These are phyloP conservation scores for Ligustrum vulgare DNA, from an alignment of 257 asterid genomes.

Conservation along the genomic window DNA sequence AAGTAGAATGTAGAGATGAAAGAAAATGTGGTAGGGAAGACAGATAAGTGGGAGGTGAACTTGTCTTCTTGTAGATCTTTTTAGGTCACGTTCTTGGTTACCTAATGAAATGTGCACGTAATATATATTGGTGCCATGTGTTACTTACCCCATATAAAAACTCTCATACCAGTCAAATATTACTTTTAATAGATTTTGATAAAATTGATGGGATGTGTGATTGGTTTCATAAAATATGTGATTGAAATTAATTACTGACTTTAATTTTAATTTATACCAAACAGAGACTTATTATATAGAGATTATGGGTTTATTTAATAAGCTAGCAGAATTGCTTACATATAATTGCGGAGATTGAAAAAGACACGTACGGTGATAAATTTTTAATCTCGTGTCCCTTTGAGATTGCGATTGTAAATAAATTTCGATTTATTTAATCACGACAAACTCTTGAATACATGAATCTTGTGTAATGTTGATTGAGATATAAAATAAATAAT, in stretches of 20 bases:
- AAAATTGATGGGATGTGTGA: no score
- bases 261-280: no score
- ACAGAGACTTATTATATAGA: no score
- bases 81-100: conserved; percentile 51
- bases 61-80: conserved; percentile 31
- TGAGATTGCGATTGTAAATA: neutral
- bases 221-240: no score
- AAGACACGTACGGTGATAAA: neutral
- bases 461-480: no score
- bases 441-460: no score
- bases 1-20: conserved; percentile 19
- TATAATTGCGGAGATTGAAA: neutral
- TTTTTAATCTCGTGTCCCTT: neutral
- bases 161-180: neutral
- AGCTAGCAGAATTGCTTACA: neutral
- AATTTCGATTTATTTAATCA: neutral
- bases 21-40: conserved; percentile 52
- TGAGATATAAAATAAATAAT: no score
- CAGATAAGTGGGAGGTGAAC: conserved; percentile 51
- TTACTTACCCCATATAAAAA: neutral
- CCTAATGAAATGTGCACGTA: conserved; percentile 46
- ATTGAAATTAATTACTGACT: no score
- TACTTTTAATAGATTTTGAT: no score
- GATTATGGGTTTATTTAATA: neutral
- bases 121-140: conserved; percentile 23